A percentile compares a stretch with the other conserved stretches of the same genome.
These are phyloP conservation scores for Hirschioporus abietinus DNA, from an alignment of 768 basidiomycete genomes.

Conservation along the genomic window DNA sequence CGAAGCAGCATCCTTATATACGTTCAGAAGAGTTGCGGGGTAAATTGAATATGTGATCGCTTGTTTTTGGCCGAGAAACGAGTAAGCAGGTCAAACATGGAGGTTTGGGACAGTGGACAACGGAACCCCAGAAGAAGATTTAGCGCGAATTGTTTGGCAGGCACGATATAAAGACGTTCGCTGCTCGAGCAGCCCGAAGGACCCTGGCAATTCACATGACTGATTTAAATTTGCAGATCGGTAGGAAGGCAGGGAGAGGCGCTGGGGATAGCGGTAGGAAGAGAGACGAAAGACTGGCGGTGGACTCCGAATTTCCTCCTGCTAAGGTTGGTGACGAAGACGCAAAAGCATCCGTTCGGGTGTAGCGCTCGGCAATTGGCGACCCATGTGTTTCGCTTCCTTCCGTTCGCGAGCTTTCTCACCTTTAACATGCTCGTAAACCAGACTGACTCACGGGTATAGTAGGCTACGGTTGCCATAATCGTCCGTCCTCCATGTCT, in stretches of 20 bases:
- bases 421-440: background rate
- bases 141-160: conserved; percentile 5
- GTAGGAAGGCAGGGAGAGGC: background rate
- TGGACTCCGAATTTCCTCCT: conserved; percentile 1
- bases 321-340: background rate
- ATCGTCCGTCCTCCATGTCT: background rate
- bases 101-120: conserved; percentile 3
- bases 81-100: background rate
- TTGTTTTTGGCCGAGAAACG: background rate
- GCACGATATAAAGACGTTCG: background rate
- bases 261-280: background rate
- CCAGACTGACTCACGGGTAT: background rate
- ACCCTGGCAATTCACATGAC: background rate
- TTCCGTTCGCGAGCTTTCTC: background rate
- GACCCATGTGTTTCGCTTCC: background rate
- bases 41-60: background rate
- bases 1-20: background rate
- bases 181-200: background rate
- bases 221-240: background rate
- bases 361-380: background rate
- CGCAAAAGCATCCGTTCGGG: background rate
- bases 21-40: background rate
- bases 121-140: background rate
- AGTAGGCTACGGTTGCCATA: background rate
- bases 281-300: background rate